A percentile compares a stretch with the other conserved stretches of the same genome.
Evolutionary conservation across 1,284 basidiomycete genomes (phyloP).

Genomic region (Vanrija sp.): DNA sequence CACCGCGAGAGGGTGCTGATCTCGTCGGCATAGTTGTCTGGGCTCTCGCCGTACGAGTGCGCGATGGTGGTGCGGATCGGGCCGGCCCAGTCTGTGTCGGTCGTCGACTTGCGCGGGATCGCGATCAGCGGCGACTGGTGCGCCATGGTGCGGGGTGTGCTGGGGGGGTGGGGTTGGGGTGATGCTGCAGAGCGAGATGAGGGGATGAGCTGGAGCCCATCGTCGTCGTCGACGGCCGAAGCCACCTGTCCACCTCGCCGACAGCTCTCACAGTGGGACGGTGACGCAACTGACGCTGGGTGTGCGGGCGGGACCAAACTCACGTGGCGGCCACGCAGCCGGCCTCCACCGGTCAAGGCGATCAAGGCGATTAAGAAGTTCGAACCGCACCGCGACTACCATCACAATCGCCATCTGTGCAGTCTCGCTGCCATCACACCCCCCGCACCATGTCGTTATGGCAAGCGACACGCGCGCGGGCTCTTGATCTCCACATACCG

Average conservation of each 20-base stretch:
- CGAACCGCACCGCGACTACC: no score
- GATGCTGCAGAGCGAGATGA: neutral
- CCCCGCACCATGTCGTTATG: no score
- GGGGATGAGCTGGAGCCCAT: neutral
- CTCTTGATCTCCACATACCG: no score
- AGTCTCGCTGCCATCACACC: no score
- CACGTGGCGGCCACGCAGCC: no score
- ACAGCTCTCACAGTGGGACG: neutral
- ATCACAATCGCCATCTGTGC: no score
- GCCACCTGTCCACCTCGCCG: no score
- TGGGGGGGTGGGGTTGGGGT: neutral
- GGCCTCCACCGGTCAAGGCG: no score
- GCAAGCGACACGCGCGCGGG: no score
- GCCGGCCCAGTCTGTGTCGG: conserved; percentile 78
- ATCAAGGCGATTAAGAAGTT: no score
- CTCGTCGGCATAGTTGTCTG: conserved; percentile 80
- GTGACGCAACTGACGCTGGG: neutral
- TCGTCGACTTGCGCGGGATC: conserved; percentile 56
- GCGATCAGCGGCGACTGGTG: conserved; percentile 51
- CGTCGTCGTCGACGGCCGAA: neutral
- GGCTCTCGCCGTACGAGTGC: conserved; percentile 89
- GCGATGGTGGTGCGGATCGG: conserved; percentile 82
- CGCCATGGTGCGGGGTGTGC: conserved; percentile 25
- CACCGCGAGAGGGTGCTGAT: conserved; percentile 79
- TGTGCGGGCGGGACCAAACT: neutral